Base-by-base conservation (phyloP, 2,329 filamentous ascomycete species). In the Alternaria gaisen region DNA sequence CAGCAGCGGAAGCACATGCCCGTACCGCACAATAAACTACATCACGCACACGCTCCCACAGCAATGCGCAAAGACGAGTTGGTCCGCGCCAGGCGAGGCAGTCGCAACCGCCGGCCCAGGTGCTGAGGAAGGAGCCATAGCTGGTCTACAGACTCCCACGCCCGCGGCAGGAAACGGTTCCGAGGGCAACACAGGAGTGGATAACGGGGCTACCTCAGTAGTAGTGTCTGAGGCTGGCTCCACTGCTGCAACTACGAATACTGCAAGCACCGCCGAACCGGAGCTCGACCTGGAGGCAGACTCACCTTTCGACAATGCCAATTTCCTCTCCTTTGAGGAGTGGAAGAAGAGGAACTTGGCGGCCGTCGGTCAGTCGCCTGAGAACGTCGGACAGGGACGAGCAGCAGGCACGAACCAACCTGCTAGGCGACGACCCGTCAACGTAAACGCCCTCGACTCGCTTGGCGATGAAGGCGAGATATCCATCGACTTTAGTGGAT, bases 251-350 rank as follows among this genome's bases (percentile, higher is more conserved):
- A 38, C 53, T 22, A 48, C 26, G 24, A 63, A 56, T 52, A 42
- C 53, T 34, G 63, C 70, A 26, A 50, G 66, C 51, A 61, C 58
- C 60, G 64, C 64, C 20, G 68, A 75, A 22, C 57, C 74, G 16
- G 85, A 88, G 41, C 75, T 82, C 11, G 85, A 88, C 56, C 75
- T 83, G 16, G 89, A 91, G 58, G 83, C 84, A 6, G 90, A 91
- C 48, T 89, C 88, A 2, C 84, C 87, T 1, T 82, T 91, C 11
- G 90, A 92, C 72, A 91, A 92, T 68, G 87, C 90, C 46, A 90
- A 93, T 7, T 98, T 98, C 77, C 88, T 98, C 71, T 97, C 95
- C 0, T 99, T 99, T 71, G 95, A 98, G 76, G 94, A 98, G 72
- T 99, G 95, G 95, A 98, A 97, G 81, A 92, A 91, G 73, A 91